A percentile compares a stretch with the other conserved stretches of the same genome.
Evolutionary conservation across 148 eudicot genomes (phyloP).

Genomic region (Persicaria tinctoria): DNA sequence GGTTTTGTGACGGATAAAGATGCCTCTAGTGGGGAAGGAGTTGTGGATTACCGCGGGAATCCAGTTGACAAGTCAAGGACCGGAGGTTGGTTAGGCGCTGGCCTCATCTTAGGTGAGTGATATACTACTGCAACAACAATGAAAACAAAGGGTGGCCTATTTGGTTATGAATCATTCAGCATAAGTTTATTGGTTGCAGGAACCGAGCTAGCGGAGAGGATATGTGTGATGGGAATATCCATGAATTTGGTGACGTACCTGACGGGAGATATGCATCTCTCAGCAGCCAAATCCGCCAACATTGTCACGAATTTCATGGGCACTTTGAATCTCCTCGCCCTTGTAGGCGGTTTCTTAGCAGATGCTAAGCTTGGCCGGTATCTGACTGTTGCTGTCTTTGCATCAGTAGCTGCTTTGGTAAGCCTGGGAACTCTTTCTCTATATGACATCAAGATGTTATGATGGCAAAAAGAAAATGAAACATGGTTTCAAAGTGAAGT

Average conservation of each 20-base stretch:
- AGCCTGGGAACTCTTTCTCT: not conserved
- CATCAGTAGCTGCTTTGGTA: slow-evolving; percentile 77
- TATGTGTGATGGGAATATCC: slow-evolving; percentile 84
- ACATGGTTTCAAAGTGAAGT: not conserved
- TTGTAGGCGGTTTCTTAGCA: slow-evolving; percentile 84
- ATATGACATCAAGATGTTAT: not conserved
- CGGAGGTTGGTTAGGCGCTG: slow-evolving; percentile 95
- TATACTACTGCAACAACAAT: not conserved
- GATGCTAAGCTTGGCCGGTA: slow-evolving; percentile 95
- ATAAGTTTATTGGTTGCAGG: slow-evolving; percentile 28
- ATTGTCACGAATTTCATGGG: slow-evolving; percentile 98
- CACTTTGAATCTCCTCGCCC: slow-evolving; percentile 79
- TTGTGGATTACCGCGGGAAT: slow-evolving; percentile 63
- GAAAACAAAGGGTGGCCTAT: not conserved
- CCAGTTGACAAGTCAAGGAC: slow-evolving; percentile 71
- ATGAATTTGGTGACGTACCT: slow-evolving; percentile 95
- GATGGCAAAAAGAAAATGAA: not conserved
- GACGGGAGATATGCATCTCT: slow-evolving; percentile 72
- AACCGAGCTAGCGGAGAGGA: slow-evolving; percentile 86
- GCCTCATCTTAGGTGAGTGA: slow-evolving; percentile 73
- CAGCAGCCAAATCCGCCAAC: slow-evolving; percentile 82
- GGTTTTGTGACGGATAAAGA: slow-evolving; percentile 47
- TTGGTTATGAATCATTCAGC: not conserved
- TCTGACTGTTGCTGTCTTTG: slow-evolving; percentile 69
- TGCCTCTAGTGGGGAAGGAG: slow-evolving; percentile 21